Percentiles rank a stretch among this genome's conserved stretches.
Evolutionary conservation across 23 red algal species (phyloP).

Genomic region (Gracilaria gracilis): DNA sequence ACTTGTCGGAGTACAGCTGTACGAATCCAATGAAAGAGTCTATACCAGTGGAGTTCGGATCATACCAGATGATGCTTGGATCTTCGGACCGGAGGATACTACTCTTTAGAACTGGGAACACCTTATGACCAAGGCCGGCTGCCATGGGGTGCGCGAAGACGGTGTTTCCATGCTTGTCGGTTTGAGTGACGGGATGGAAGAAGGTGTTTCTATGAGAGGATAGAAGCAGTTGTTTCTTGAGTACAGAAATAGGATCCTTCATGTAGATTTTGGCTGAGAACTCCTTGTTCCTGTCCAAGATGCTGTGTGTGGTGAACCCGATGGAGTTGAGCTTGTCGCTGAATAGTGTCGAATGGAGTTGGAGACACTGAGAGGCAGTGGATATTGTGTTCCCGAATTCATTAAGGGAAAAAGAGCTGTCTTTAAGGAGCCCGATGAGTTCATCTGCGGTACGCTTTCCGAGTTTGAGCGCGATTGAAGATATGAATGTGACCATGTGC

Average conservation of each 20-base stretch:
- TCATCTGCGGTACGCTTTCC: neutral
- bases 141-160: constrained; percentile 8
- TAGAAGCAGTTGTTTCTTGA: neutral
- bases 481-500: neutral
- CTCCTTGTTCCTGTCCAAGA: neutral
- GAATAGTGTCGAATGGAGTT: constrained; percentile 2
- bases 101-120: neutral
- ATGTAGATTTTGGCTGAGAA: neutral
- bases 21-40: constrained; percentile 1
- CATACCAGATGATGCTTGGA: neutral
- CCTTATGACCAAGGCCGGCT: neutral
- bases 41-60: neutral
- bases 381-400: neutral
- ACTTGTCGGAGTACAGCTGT: neutral
- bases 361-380: neutral
- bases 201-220: neutral
- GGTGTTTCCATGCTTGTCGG: neutral
- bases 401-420: neutral
- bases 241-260: neutral
- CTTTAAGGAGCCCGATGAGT: neutral
- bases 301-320: neutral
- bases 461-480: neutral
- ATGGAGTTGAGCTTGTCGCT: neutral
- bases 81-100: neutral
- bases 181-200: neutral